phyloP scores from a whole-genome alignment of 176 grass and related monocot genomes.

The Phragmites australis region DNA sequence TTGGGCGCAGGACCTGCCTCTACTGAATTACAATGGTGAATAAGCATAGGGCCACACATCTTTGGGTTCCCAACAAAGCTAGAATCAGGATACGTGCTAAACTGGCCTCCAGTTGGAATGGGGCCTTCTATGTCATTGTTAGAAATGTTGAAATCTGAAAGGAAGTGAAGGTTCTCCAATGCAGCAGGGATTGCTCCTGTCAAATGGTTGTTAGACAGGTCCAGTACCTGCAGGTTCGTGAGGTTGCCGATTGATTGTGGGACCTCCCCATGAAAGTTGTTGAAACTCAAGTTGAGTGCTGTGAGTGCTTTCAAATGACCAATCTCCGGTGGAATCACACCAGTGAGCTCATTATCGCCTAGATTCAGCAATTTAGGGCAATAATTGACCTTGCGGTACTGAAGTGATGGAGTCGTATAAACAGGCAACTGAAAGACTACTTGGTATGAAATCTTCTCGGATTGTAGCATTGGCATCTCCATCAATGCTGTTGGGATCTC shows the following conservation, averaged over 20 bases:
- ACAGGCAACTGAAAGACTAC: conserved; percentile 32
- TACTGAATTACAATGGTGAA: background rate
- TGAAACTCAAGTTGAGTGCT: conserved; percentile 40
- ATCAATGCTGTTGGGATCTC: conserved; percentile 21
- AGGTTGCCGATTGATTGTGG: conserved; percentile 17
- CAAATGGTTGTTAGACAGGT: conserved; percentile 45
- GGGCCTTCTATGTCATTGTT: conserved; percentile 45
- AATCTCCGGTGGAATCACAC: conserved; percentile 33
- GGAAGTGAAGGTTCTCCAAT: conserved; percentile 45
- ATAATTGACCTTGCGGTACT: conserved; percentile 15
- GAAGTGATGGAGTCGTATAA: background rate
- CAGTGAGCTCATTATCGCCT: conserved; percentile 27
- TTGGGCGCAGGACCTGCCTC: too few species aligned
- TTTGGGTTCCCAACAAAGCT: conserved; percentile 39
- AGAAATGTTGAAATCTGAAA: conserved; percentile 43
- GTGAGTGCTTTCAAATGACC: conserved; percentile 33
- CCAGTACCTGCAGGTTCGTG: conserved; percentile 21
- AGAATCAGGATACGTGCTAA: conserved; percentile 27
- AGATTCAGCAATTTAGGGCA: conserved; percentile 39
- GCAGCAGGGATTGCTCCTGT: conserved; percentile 39
- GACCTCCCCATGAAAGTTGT: conserved; percentile 33
- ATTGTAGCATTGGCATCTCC: conserved; percentile 22
- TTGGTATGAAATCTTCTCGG: conserved; percentile 6
- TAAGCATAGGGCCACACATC: conserved; percentile 13
- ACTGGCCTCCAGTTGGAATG: conserved; percentile 43